Conservation (phyloP, 2,329 filamentous ascomycete species). For the Aureobasidium mangrovei region DNA sequence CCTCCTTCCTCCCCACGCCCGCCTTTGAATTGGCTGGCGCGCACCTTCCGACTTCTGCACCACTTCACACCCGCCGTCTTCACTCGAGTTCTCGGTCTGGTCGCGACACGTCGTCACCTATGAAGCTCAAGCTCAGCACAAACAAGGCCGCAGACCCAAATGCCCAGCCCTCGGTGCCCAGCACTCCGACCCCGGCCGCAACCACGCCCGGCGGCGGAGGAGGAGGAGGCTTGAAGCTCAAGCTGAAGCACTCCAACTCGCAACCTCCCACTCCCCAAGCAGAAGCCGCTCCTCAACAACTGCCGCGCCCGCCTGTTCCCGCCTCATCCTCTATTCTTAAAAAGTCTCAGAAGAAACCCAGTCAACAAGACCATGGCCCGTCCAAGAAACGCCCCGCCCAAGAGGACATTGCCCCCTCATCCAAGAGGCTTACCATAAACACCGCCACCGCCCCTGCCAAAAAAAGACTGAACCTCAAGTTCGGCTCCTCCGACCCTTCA, state of each 20-base stretch:
- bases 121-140: conserved; percentile 20
- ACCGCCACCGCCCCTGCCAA: conserved; percentile 17
- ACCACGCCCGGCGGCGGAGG: conserved; percentile 17
- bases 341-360: conserved; percentile 26
- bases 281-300: conserved; percentile 23
- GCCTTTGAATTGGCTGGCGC: not conserved
- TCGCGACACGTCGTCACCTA: not conserved
- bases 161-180: conserved; percentile 15
- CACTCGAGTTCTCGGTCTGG: no score
- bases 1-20: not conserved
- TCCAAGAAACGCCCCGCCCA: conserved; percentile 28
- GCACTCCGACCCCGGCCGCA: conserved; percentile 20
- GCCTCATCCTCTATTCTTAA: conserved; percentile 18
- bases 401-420: conserved; percentile 25
- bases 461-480: conserved; percentile 26
- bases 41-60: not conserved
- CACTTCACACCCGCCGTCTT: not conserved
- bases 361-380: conserved; percentile 23
- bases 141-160: conserved; percentile 14
- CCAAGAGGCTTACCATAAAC: conserved; percentile 24
- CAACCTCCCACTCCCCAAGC: conserved; percentile 21
- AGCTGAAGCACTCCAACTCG: conserved; percentile 31
- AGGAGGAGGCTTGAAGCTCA: conserved; percentile 26
- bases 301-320: not conserved
- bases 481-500: conserved; percentile 17